A percentile compares a stretch with the other conserved stretches of the same genome.
These are phyloP conservation scores for Collybiopsis confluens DNA, from an alignment of 768 basidiomycete genomes.

Conservation along the genomic window DNA sequence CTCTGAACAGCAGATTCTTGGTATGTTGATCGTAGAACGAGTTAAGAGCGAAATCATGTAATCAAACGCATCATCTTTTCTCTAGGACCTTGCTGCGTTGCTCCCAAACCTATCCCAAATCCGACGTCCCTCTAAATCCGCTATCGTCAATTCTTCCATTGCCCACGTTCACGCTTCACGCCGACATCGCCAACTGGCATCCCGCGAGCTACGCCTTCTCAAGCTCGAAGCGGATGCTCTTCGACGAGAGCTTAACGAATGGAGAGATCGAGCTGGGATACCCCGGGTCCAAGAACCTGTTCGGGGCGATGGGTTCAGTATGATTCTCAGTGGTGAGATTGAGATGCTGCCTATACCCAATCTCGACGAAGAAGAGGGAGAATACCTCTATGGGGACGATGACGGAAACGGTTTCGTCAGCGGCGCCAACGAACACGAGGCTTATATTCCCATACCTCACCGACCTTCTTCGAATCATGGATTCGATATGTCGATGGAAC, in stretches of 20 bases:
- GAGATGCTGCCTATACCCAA: conserved; percentile 56
- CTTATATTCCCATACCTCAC: conserved; percentile 14
- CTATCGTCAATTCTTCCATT: conserved; percentile 95
- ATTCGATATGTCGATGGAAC: conserved; percentile 17
- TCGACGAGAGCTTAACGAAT: conserved; percentile 88
- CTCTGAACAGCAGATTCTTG: conserved; percentile 88
- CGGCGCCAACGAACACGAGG: conserved; percentile 13
- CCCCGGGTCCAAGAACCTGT: conserved; percentile 70
- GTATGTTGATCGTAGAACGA: conserved; percentile 37
- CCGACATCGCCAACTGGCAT: conserved; percentile 75
- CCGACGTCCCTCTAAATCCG: conserved; percentile 92
- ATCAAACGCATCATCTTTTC: too few relatives aligned
- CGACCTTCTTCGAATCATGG: conserved; percentile 13
- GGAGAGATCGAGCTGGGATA: conserved; percentile 75
- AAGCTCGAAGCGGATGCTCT: conserved; percentile 83
- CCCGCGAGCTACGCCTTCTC: conserved; percentile 75
- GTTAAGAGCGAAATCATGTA: too few relatives aligned
- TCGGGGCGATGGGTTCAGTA: conserved; percentile 66
- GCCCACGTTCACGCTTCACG: conserved; percentile 82
- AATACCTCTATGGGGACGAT: conserved; percentile 39
- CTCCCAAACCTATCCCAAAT: conserved; percentile 89
- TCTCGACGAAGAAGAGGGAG: conserved; percentile 54
- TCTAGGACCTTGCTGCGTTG: conserved; percentile 85
- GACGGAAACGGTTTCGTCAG: conserved; percentile 28
- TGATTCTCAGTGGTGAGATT: conserved; percentile 67